Conservation (phyloP, 139 green algal species). For the Micromonas commoda region DNA sequence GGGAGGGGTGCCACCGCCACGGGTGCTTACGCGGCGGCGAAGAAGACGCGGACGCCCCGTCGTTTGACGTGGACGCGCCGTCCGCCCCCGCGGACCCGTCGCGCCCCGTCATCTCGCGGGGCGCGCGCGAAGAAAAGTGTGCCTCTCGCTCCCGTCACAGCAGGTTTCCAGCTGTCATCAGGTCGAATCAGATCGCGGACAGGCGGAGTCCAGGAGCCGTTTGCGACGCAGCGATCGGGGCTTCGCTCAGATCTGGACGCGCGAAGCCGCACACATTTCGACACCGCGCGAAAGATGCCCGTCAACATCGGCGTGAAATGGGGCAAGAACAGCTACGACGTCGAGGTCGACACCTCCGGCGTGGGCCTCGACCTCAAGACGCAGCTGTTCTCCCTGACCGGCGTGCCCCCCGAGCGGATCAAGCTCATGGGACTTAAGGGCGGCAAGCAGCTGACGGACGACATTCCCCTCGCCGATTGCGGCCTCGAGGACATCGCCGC, state of each 20-base stretch:
- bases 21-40: not conserved
- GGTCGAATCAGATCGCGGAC: too few species aligned
- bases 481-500: conserved; percentile 61
- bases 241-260: too few species aligned
- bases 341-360: conserved; percentile 78
- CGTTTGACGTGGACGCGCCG: not conserved
- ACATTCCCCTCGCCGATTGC: conserved; percentile 72
- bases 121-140: too few species aligned
- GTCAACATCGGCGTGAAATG: conserved; percentile 18
- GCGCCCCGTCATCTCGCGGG: not conserved
- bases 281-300: not conserved
- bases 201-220: too few species aligned
- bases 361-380: conserved; percentile 82
- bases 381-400: conserved; percentile 90
- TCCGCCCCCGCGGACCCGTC: too few species aligned
- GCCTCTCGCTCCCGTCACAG: too few species aligned
- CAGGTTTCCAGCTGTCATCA: too few species aligned
- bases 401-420: conserved; percentile 85
- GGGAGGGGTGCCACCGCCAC: not conserved
- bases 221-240: too few species aligned
- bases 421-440: conserved; percentile 95
- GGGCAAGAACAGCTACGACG: conserved; percentile 38
- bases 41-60: not conserved
- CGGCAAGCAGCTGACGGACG: conserved; percentile 57
- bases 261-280: too few species aligned